Evolutionary conservation across 2,329 filamentous ascomycete species (phyloP).

Genomic region (Cytospora piceicola): DNA sequence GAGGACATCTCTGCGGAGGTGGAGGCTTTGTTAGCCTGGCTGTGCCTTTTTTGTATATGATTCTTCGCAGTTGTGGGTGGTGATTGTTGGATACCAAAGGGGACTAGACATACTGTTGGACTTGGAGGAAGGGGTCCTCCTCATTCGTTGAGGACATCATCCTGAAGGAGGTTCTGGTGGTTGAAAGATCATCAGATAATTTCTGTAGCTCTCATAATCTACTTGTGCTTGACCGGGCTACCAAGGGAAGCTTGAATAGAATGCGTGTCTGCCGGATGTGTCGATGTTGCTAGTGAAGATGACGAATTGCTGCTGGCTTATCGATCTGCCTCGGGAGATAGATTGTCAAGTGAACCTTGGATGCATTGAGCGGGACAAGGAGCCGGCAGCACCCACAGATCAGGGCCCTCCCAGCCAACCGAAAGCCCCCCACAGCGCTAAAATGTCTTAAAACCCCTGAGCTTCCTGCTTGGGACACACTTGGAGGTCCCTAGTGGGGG

Average conservation of each 20-base stretch:
- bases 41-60: not conserved
- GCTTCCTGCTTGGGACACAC: not conserved
- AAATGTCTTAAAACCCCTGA: conserved; percentile 22
- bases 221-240: not conserved
- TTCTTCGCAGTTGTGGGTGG: conserved; percentile 1
- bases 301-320: conserved; percentile 9
- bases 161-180: conserved; percentile 35
- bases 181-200: conserved; percentile 24
- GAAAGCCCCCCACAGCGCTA: conserved; percentile 17
- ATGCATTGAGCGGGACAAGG: not conserved
- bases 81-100: not conserved
- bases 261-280: not conserved
- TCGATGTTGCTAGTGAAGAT: not conserved
- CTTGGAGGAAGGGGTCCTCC: conserved; percentile 73
- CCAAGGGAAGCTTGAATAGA: not conserved
- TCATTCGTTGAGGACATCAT: conserved; percentile 73
- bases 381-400: conserved; percentile 12
- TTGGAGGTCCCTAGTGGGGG: conserved; percentile 9
- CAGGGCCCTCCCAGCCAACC: not conserved
- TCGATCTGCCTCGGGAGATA: not conserved
- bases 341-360: not conserved
- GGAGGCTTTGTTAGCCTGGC: not conserved
- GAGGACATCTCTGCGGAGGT: conserved; percentile 76
- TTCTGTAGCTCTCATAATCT: not conserved
- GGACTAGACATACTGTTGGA: conserved; percentile 59